A percentile compares a stretch with the other conserved stretches of the same genome.
phyloP scores from a whole-genome alignment of 2,329 filamentous ascomycete genomes.

The Monosporascus sp. region DNA sequence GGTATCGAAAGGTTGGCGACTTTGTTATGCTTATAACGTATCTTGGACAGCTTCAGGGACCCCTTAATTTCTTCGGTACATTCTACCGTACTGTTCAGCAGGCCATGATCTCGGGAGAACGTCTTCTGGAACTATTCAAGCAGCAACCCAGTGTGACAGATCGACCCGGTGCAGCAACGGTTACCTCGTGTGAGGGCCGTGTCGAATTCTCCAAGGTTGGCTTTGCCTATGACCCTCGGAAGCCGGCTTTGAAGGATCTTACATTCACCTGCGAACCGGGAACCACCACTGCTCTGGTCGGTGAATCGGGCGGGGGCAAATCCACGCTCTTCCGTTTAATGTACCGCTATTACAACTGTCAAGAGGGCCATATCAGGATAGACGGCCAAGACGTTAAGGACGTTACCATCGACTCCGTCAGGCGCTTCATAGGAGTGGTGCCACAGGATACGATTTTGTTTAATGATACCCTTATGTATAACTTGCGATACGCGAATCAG shows the following conservation, averaged over 20 bases:
- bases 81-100: conserved; percentile 96
- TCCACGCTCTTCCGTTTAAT: conserved; percentile 93
- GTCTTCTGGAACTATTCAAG: conserved; percentile 92
- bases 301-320: conserved; percentile 94
- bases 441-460: conserved; percentile 95
- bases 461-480: conserved; percentile 94
- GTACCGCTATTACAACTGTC: conserved; percentile 91
- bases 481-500: conserved; percentile 83
- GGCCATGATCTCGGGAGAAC: conserved; percentile 94
- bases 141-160: conserved; percentile 90
- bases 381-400: conserved; percentile 81
- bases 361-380: conserved; percentile 73
- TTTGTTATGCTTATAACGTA: conserved; percentile 73
- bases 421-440: conserved; percentile 87
- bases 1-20: conserved; percentile 59
- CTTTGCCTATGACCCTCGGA: conserved; percentile 84
- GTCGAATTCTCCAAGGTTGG: conserved; percentile 84
- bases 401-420: conserved; percentile 88
- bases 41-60: conserved; percentile 72
- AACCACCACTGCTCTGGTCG: conserved; percentile 91
- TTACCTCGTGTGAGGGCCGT: conserved; percentile 69
- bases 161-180: conserved; percentile 53
- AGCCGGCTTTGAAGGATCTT: conserved; percentile 76
- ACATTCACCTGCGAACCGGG: conserved; percentile 82
- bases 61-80: conserved; percentile 83